phyloP scores from a whole-genome alignment of 2,329 filamentous ascomycete species.

The Trichophyton mentagrophytes region DNA sequence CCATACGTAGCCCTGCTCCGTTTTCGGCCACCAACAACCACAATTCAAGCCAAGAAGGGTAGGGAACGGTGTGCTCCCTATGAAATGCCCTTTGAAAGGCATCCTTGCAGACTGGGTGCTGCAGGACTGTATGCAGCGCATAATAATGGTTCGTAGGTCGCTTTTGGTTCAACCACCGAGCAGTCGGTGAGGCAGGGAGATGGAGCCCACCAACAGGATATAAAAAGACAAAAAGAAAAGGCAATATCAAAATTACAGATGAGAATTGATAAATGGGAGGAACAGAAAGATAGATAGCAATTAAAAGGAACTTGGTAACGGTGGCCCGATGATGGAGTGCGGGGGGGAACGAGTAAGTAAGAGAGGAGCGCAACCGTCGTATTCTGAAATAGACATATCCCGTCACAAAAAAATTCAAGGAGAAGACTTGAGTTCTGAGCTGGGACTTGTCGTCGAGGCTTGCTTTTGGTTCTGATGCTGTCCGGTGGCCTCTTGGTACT shows the following conservation, averaged over 20 bases:
- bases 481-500: conserved; percentile 24
- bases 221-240: background rate
- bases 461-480: background rate
- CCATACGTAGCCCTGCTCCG: background rate
- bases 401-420: background rate
- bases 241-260: background rate
- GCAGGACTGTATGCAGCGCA: background rate
- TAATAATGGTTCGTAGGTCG: background rate
- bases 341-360: background rate
- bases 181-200: background rate
- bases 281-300: background rate
- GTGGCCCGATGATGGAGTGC: background rate
- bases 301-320: background rate
- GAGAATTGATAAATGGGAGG: background rate
- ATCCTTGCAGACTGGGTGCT: background rate
- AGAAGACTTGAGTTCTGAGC: background rate
- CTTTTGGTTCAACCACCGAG: background rate
- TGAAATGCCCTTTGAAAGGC: no score
- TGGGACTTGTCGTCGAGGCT: background rate
- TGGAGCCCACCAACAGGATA: background rate
- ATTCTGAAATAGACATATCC: no score
- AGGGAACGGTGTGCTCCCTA: background rate
- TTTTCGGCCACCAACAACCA: background rate
- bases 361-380: no score
- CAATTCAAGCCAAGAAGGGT: background rate